Evolutionary conservation across 768 basidiomycete genomes (phyloP).

Genomic region (Coprinellus aureogranulatus): DNA sequence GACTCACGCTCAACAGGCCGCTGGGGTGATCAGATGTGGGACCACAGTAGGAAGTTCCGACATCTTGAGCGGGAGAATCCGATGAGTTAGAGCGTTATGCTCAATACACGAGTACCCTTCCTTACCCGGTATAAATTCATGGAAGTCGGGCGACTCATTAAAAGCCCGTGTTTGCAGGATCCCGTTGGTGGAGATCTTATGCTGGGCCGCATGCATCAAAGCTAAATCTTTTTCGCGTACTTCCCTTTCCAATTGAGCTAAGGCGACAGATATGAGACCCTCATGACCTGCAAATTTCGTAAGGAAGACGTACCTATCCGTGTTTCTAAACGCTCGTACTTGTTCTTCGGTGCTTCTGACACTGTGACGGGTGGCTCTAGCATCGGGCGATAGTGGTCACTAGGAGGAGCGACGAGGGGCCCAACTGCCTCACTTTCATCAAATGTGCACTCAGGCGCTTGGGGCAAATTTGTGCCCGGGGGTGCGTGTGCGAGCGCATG

Average conservation of each 20-base stretch:
- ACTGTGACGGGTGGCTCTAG: constrained; percentile 34
- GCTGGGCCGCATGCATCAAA: constrained; percentile 5
- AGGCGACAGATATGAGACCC: neutral
- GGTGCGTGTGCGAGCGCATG: constrained; percentile 64
- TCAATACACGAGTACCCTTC: too few relatives aligned
- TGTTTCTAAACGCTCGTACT: constrained; percentile 62
- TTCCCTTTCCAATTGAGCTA: constrained; percentile 69
- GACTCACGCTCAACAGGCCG: neutral
- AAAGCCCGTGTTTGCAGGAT: neutral
- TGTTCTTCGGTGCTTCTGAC: constrained; percentile 55
- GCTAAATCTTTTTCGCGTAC: constrained; percentile 54
- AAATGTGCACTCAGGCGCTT: constrained; percentile 70
- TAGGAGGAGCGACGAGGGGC: neutral
- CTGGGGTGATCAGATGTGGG: neutral
- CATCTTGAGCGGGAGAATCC: neutral
- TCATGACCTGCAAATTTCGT: neutral
- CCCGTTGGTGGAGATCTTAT: neutral
- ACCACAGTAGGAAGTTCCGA: neutral
- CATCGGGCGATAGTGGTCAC: constrained; percentile 20
- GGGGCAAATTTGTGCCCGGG: constrained; percentile 51
- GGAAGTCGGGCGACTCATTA: neutral
- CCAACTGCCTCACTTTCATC: constrained; percentile 45
- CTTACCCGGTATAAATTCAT: neutral
- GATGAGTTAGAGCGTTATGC: too few relatives aligned
- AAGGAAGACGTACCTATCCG: constrained; percentile 56